A percentile compares a stretch with the other conserved stretches of the same genome.
phyloP scores from a whole-genome alignment of 1,284 basidiomycete genomes.

The Ganoderma lucidum region DNA sequence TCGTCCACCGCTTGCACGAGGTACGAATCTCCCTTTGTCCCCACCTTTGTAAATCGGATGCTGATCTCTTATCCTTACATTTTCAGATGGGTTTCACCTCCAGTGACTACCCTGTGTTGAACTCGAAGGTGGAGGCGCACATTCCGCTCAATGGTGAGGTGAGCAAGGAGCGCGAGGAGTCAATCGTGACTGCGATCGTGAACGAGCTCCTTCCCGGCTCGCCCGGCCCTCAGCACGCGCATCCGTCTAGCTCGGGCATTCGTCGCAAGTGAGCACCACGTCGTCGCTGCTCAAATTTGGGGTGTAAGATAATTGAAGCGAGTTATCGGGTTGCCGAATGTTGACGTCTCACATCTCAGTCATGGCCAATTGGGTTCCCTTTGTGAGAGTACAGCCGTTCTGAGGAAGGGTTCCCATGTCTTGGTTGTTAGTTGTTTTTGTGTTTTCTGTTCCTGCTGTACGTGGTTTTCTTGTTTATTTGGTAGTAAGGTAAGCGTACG shows the following conservation, averaged over 20 bases:
- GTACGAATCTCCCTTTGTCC: conserved; percentile 13
- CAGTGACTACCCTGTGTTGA: conserved; percentile 58
- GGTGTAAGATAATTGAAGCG: conserved; percentile 22
- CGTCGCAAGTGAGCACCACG: conserved; percentile 17
- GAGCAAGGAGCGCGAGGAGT: conserved; percentile 45
- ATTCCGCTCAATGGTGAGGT: conserved; percentile 46
- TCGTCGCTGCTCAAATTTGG: not conserved
- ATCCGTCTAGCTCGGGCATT: conserved; percentile 30
- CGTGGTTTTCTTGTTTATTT: not conserved
- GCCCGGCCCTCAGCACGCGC: conserved; percentile 22
- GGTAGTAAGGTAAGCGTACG: conserved; percentile 8
- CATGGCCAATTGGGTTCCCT: conserved; percentile 13
- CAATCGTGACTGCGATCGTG: conserved; percentile 65
- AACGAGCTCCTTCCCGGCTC: conserved; percentile 54
- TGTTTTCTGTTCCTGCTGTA: not conserved
- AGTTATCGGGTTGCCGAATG: conserved; percentile 4
- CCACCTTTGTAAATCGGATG: no score
- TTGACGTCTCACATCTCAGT: conserved; percentile 23
- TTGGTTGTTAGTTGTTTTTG: not conserved
- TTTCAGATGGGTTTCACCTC: conserved; percentile 78
- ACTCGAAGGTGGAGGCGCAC: conserved; percentile 58
- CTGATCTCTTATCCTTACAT: not conserved
- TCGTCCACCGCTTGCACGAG: conserved; percentile 37
- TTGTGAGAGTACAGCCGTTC: not conserved
- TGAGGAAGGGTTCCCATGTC: conserved; percentile 9